Evolutionary conservation across 352 stramenopile genomes (phyloP).

Genomic region (Phytophthora chlamydospora): DNA sequence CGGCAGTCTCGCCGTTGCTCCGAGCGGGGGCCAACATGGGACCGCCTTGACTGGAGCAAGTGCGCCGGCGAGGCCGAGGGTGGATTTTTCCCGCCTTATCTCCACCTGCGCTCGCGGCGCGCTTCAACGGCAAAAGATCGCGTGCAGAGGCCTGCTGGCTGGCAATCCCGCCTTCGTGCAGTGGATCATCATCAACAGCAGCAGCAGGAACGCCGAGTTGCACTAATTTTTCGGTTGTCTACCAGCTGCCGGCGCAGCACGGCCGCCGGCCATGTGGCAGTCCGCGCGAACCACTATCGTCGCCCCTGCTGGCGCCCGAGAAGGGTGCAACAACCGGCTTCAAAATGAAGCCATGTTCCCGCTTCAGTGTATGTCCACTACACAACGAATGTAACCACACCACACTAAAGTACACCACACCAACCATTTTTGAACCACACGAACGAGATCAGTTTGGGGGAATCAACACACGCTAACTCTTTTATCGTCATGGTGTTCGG

Average conservation of each 20-base stretch:
- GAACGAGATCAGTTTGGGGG: constrained; percentile 8
- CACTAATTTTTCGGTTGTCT: constrained; percentile 27
- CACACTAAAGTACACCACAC: constrained; percentile 20
- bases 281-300: constrained; percentile 18
- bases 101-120: constrained; percentile 19
- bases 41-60: neutral
- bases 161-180: too few relatives aligned
- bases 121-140: constrained; percentile 24
- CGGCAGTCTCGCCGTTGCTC: too few relatives aligned
- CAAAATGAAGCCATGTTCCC: too few relatives aligned
- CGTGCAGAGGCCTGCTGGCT: neutral
- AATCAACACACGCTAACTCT: constrained; percentile 1
- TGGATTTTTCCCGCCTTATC: neutral
- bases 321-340: constrained; percentile 26
- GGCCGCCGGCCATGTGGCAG: neutral
- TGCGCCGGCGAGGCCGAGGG: neutral
- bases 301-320: constrained; percentile 23
- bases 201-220: constrained; percentile 4
- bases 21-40: too few relatives aligned
- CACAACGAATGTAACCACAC: too few relatives aligned
- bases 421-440: neutral
- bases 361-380: too few relatives aligned
- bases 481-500: constrained; percentile 32
- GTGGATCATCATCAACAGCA: neutral
- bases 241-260: constrained; percentile 25